Base-by-base conservation (phyloP, 2,329 filamentous ascomycete species). In the Rasamsonia emersonii region DNA sequence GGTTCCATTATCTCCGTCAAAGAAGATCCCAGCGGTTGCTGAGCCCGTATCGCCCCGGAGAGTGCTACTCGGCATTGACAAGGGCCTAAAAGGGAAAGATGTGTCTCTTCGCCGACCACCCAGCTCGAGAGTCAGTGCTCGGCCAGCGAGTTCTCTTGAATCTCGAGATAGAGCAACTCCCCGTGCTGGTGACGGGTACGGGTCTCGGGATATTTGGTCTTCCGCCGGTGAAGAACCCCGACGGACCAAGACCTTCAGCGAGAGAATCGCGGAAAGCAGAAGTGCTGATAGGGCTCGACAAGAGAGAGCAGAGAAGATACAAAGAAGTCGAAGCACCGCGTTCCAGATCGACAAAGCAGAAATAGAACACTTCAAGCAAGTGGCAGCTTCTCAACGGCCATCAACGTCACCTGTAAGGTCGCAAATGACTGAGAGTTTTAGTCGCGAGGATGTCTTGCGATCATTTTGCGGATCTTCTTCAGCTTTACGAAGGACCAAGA, bases 41-140 rank as follows among this genome's bases (percentile, higher is more conserved):
- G 64, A 73, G 9, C 78, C 77, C 20, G 75, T 71, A 16, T 95
- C 88, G 1, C 89, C 91, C 1, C 81, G 81, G 32, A 72, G 88
- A 38, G 74, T 91, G 9, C 60, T 86, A 11, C 58, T 96, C 10
- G 89, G 91, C 4, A 93, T 96, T 40, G 88, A 94, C 59, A 93
- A 93, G 54, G 86, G 86, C 1, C 64, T 88, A 20, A 81, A 71
- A 46, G 86, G 80, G 2, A 75, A 75, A 37, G 86, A 95, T 47
- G 70, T 96, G 18, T 95, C 88, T 3, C 63, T 96, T 17, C 91
- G 84, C 56, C 71, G 85, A 43, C 77, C 84, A 3, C 57, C 55
- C 14, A 51, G 42, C 28, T 47, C 50, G 18, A 49, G 39, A 28
- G 29, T 41, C 5, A 37, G 42, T 38, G 33, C 49, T 43, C 51